Evolutionary conservation across 1,139 yeast species (phyloP).

Genomic region (Debaryomyces subglobosus): DNA sequence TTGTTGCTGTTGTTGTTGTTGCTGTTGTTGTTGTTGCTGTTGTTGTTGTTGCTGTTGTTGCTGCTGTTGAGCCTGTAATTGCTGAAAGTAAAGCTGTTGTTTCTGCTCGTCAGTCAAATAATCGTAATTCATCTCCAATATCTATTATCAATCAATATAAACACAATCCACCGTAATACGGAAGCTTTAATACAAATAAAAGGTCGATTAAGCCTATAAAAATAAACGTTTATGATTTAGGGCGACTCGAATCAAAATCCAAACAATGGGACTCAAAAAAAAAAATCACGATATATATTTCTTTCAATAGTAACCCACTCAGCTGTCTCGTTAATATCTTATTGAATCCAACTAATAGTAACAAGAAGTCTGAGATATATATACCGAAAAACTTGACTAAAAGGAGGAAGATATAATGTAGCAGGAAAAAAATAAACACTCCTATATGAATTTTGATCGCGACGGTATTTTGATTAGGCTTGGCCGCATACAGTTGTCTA

Average conservation of each 20-base stretch:
- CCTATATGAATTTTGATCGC: slow-evolving; percentile 1
- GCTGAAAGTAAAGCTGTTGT: slow-evolving; percentile 33
- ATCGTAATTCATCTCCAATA: slow-evolving; percentile 31
- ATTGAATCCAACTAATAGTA: not conserved
- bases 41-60: slow-evolving; percentile 18
- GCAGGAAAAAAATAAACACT: not conserved
- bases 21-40: slow-evolving; percentile 10
- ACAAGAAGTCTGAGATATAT: not conserved
- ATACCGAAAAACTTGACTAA: not conserved
- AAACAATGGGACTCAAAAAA: slow-evolving; percentile 1
- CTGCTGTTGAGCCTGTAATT: slow-evolving; percentile 20
- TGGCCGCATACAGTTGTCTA: not conserved
- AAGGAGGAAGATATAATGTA: not conserved
- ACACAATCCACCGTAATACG: not conserved
- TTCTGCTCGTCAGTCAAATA: slow-evolving; percentile 38
- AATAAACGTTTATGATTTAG: slow-evolving; percentile 2
- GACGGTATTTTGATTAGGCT: not conserved
- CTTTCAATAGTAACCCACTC: not conserved
- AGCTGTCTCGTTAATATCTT: not conserved
- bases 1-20: slow-evolving; percentile 17
- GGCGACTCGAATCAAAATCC: slow-evolving; percentile 5
- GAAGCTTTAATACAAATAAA: not conserved
- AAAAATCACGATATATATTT: not conserved
- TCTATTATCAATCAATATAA: not conserved
- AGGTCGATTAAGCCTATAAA: not conserved